These are phyloP conservation scores for Trypanosomatidae sp. DNA, from an alignment of 208 protist genomes.

Conservation along the genomic window DNA sequence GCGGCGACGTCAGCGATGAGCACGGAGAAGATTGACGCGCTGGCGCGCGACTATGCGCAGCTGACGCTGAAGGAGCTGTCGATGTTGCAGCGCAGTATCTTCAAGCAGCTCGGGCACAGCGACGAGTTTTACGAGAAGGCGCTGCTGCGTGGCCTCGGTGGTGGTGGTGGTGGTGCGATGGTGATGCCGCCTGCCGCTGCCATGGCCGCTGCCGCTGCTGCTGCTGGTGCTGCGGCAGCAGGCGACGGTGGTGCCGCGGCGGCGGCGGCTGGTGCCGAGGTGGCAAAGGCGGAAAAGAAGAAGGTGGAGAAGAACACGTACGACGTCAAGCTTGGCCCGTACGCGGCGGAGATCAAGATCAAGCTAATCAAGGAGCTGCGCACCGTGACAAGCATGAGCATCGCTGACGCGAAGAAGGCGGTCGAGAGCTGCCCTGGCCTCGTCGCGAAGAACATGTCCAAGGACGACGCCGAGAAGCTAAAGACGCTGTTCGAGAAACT, in stretches of 20 bases:
- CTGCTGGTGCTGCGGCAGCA: constrained; percentile 15
- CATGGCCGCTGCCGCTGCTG: constrained; percentile 1
- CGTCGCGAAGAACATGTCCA: constrained; percentile 76
- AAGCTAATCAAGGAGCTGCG: constrained; percentile 89
- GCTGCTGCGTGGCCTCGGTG: constrained; percentile 65
- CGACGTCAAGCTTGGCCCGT: constrained; percentile 84
- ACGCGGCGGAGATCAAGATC: constrained; percentile 73
- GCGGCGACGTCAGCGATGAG: not conserved
- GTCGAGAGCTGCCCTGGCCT: constrained; percentile 85
- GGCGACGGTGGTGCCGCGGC: constrained; percentile 15
- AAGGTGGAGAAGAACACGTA: constrained; percentile 83
- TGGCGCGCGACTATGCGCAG: constrained; percentile 67
- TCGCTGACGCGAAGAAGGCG: constrained; percentile 80
- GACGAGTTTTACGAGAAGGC: constrained; percentile 88
- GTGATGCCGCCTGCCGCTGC: constrained; percentile 6
- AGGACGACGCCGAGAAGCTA: constrained; percentile 83
- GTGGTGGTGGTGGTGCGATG: constrained; percentile 45
- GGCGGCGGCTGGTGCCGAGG: constrained; percentile 17
- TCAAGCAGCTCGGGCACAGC: constrained; percentile 84
- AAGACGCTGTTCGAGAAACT: constrained; percentile 82
- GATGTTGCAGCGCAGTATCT: constrained; percentile 77
- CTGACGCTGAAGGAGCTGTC: constrained; percentile 80
- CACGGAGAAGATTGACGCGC: constrained; percentile 53
- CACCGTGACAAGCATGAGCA: constrained; percentile 69
- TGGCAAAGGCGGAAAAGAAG: constrained; percentile 75